Evolutionary conservation across 1,284 basidiomycete genomes (phyloP).

Genomic region (Sanghuangporus baumii): DNA sequence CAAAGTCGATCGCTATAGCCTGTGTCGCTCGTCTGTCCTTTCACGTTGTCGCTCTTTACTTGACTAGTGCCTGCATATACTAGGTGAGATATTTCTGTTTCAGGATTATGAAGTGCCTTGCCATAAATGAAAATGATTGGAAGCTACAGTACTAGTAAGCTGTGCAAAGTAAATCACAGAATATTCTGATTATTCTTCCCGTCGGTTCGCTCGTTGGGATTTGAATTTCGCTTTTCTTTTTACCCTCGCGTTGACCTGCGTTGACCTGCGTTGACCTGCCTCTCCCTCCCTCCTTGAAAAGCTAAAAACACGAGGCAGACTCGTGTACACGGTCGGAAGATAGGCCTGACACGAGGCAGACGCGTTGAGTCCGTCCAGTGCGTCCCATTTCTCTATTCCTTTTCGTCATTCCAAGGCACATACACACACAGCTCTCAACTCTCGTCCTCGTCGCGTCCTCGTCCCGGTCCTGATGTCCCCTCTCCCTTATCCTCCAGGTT

Average conservation of each 20-base stretch:
- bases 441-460: not conserved
- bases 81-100: too few relatives aligned
- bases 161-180: not conserved
- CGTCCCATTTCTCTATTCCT: not conserved
- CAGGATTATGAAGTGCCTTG: not conserved
- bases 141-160: not conserved
- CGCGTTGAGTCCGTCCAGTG: not conserved
- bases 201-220: not conserved
- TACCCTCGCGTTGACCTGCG: not conserved
- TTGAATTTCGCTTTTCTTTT: not conserved
- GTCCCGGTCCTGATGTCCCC: not conserved
- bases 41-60: not conserved
- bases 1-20: not conserved
- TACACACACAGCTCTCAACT: not conserved
- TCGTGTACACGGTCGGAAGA: not conserved
- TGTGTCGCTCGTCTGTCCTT: not conserved
- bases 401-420: not conserved
- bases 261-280: not conserved
- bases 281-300: not conserved
- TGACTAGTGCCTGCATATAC: too few relatives aligned
- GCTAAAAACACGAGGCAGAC: slow-evolving; percentile 11
- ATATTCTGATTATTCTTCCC: not conserved
- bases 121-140: too few relatives aligned
- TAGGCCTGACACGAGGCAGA: slow-evolving; percentile 4
- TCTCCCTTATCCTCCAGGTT: not conserved